Percentiles rank a stretch among this genome's conserved stretches.
phyloP scores from a whole-genome alignment of 2,329 filamentous ascomycete species.

The Coniosporium tulheliwenetii region DNA sequence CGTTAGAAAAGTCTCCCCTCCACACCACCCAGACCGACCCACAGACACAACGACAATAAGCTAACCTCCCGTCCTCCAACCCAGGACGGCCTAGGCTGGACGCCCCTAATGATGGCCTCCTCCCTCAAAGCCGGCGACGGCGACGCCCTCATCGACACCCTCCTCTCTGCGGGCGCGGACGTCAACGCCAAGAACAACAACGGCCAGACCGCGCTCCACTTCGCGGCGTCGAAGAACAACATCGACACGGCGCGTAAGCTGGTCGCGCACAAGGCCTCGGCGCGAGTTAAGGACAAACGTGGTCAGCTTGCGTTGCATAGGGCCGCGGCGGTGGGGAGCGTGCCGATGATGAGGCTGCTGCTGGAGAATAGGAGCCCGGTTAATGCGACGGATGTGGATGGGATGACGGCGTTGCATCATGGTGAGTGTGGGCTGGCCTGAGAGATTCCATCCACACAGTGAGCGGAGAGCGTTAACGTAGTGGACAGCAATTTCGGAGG shows the following conservation, averaged over 20 bases:
- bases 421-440: conserved; percentile 6
- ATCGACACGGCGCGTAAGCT: conserved; percentile 66
- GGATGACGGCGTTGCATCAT: conserved; percentile 83
- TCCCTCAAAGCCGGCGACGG: conserved; percentile 59
- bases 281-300: conserved; percentile 67
- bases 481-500: conserved; percentile 51
- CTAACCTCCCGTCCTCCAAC: background rate
- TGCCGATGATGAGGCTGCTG: conserved; percentile 72
- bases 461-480: background rate
- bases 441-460: no score
- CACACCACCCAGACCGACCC: background rate
- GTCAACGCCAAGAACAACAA: conserved; percentile 54
- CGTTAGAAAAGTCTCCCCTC: background rate
- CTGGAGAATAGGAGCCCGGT: conserved; percentile 65
- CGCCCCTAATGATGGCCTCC: conserved; percentile 67
- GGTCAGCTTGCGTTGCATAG: conserved; percentile 87
- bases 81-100: conserved; percentile 67
- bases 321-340: conserved; percentile 75
- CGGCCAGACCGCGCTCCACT: conserved; percentile 71
- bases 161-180: conserved; percentile 56
- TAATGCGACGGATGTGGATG: conserved; percentile 67
- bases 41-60: background rate
- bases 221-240: conserved; percentile 79
- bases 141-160: conserved; percentile 50
- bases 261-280: conserved; percentile 59